Evolutionary conservation across 2,329 filamentous ascomycete genomes (phyloP).

Genomic region (Penicillium psychrosexuale): DNA sequence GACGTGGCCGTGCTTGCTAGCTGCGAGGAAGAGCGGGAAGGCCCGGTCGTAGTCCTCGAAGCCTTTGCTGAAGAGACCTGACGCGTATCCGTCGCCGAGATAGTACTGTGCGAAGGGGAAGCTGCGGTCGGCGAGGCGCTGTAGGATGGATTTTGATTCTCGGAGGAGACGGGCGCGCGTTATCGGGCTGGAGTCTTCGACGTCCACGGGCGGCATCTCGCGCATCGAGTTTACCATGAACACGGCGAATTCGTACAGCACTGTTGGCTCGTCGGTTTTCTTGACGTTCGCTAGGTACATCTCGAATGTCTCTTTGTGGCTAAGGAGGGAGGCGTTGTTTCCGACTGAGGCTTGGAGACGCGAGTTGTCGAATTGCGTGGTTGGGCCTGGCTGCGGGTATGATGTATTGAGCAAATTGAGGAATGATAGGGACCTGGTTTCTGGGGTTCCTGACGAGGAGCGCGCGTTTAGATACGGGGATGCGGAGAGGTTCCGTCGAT

Average conservation of each 20-base stretch:
- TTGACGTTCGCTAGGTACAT: constrained; percentile 98
- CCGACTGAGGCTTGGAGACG: constrained; percentile 76
- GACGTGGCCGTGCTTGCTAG: constrained; percentile 94
- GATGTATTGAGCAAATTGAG: constrained; percentile 63
- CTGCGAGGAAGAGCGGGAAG: constrained; percentile 87
- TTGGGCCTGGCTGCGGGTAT: constrained; percentile 76
- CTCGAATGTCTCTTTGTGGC: constrained; percentile 88
- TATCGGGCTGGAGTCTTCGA: constrained; percentile 36
- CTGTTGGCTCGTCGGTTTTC: constrained; percentile 85
- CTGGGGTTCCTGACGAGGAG: constrained; percentile 56
- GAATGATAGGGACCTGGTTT: constrained; percentile 58
- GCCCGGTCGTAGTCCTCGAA: constrained; percentile 88
- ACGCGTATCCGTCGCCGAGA: constrained; percentile 88
- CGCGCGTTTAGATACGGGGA: constrained; percentile 50
- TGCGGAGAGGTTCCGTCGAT: constrained; percentile 58
- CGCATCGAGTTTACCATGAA: constrained; percentile 89
- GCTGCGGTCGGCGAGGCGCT: constrained; percentile 77
- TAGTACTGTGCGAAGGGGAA: constrained; percentile 99
- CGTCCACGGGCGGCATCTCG: constrained; percentile 62
- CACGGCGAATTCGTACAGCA: constrained; percentile 94
- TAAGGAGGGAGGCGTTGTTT: constrained; percentile 84
- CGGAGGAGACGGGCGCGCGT: constrained; percentile 67
- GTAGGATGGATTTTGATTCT: constrained; percentile 86
- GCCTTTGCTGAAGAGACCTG: constrained; percentile 90
- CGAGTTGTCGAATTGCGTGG: constrained; percentile 70